Percentiles rank a stretch among this genome's conserved stretches.
Conservation (phyloP, 371 early-diverging fungal genomes). For the Gilbertella persicaria region DNA sequence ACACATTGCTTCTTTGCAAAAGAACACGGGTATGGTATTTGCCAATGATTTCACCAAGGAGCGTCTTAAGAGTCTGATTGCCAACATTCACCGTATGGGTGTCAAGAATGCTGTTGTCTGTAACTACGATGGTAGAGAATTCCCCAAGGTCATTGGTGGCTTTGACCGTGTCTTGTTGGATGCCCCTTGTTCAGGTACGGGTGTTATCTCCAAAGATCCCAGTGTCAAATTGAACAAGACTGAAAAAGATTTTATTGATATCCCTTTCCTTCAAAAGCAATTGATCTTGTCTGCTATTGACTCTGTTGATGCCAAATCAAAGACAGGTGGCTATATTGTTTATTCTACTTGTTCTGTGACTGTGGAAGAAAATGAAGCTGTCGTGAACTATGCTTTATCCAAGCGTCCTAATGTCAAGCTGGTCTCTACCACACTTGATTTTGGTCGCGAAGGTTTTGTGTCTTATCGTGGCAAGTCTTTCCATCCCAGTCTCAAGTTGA, state of each 20-base stretch:
- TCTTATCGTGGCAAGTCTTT: conserved; percentile 87
- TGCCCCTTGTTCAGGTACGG: conserved; percentile 99
- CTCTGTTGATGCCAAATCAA: conserved; percentile 92
- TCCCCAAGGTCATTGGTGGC: conserved; percentile 93
- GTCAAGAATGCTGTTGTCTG: conserved; percentile 95
- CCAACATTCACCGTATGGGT: conserved; percentile 96
- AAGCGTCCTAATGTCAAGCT: conserved; percentile 96
- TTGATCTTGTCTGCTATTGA: conserved; percentile 97
- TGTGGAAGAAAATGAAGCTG: conserved; percentile 99
- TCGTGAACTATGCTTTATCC: conserved; percentile 94
- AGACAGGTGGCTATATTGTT: conserved; percentile 95
- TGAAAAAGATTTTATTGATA: conserved; percentile 86
- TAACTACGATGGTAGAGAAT: conserved; percentile 96
- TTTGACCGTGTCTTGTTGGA: conserved; percentile 98
- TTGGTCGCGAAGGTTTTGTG: conserved; percentile 91
- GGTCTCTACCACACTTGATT: conserved; percentile 86
- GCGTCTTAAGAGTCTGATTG: conserved; percentile 87
- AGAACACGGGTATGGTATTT: conserved; percentile 98
- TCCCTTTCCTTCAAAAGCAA: conserved; percentile 95
- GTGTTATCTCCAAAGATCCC: conserved; percentile 98
- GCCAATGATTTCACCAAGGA: conserved; percentile 98
- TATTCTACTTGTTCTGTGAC: conserved; percentile 99
- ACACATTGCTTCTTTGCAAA: conserved; percentile 93
- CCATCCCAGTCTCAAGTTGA: conserved; percentile 83
- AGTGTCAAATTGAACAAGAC: conserved; percentile 95